phyloP scores from a whole-genome alignment of 164 flowering plant species.

The Protea cynaroides region DNA sequence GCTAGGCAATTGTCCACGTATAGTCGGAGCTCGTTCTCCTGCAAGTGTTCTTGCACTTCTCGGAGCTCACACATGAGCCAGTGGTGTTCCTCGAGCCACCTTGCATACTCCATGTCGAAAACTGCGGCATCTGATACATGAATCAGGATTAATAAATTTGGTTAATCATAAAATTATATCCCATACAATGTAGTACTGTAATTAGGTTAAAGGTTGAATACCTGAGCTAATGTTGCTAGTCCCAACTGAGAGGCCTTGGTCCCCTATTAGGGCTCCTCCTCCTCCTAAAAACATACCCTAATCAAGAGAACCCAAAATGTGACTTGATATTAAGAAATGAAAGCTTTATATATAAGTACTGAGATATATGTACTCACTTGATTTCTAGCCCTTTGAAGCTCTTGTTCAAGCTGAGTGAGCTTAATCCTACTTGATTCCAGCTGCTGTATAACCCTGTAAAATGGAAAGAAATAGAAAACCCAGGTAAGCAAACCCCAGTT shows the following conservation, averaged over 20 bases:
- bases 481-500: not conserved
- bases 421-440: conserved; percentile 88
- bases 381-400: conserved; percentile 86
- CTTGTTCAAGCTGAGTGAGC: conserved; percentile 91
- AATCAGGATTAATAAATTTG: not conserved
- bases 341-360: no score
- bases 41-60: conserved; percentile 85
- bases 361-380: conserved; percentile 59
- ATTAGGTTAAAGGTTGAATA: conserved; percentile 11
- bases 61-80: conserved; percentile 82
- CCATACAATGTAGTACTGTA: not conserved
- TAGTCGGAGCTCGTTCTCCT: conserved; percentile 74
- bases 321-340: not conserved
- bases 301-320: not conserved
- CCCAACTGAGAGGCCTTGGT: conserved; percentile 55
- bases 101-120: conserved; percentile 85
- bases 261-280: conserved; percentile 54
- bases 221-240: conserved; percentile 59
- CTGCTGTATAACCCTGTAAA: conserved; percentile 95
- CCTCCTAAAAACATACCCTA: conserved; percentile 77
- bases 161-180: not conserved
- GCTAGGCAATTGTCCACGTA: conserved; percentile 75
- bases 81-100: conserved; percentile 97
- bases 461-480: not conserved
- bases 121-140: conserved; percentile 54